Evolutionary conservation across 2,329 filamentous ascomycete genomes (phyloP).

Genomic region (Phialophora verrucosa): DNA sequence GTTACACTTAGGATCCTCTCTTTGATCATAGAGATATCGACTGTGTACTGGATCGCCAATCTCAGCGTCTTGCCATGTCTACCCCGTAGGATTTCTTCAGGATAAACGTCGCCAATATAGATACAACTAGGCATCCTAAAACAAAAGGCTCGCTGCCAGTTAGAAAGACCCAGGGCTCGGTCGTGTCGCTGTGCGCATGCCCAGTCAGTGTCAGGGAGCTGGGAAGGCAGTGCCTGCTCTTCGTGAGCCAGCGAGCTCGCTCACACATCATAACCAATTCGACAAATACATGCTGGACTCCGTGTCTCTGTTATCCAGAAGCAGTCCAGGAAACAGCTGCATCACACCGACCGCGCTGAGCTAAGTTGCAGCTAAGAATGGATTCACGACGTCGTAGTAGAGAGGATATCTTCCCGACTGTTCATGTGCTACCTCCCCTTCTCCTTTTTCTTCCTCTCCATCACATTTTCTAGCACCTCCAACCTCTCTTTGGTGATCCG

Average conservation of each 20-base stretch:
- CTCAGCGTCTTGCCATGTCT: no score
- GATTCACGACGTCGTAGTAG: background rate
- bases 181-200: background rate
- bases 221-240: background rate
- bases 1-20: no score
- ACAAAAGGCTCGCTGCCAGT: background rate
- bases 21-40: no score
- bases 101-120: background rate
- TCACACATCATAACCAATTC: background rate
- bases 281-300: background rate
- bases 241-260: background rate
- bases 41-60: no score
- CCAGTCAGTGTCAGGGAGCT: background rate
- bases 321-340: background rate
- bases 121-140: background rate
- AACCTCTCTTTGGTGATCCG: constrained; percentile 85
- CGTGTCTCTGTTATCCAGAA: background rate
- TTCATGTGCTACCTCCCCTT: background rate
- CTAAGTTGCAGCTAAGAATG: background rate
- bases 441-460: constrained; percentile 55
- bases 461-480: constrained; percentile 73
- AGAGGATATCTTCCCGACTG: background rate
- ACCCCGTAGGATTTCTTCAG: background rate
- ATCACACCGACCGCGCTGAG: background rate
- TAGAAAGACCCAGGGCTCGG: no score